Conservation (phyloP, 495 filamentous ascomycete genomes). For the Aspergillus avenaceus region DNA sequence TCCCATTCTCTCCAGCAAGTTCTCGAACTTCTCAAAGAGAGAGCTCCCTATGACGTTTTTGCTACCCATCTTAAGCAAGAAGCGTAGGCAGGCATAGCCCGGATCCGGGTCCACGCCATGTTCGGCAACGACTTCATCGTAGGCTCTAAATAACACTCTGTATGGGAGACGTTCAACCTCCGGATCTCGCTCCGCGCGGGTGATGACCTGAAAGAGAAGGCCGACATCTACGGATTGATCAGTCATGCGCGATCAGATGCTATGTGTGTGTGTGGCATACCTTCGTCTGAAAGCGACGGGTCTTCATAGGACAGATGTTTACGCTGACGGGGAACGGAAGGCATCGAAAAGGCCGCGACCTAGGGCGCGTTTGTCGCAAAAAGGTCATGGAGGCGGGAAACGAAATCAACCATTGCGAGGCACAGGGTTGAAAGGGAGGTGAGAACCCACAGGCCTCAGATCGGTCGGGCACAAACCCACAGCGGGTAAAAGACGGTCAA, state of each 20-base stretch:
- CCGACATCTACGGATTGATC: slow-evolving; percentile 58
- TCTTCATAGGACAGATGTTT: slow-evolving; percentile 47
- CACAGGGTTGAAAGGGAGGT: slow-evolving; percentile 9
- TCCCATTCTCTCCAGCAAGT: slow-evolving; percentile 57
- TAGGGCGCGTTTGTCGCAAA: slow-evolving; percentile 49
- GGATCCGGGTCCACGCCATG: slow-evolving; percentile 66
- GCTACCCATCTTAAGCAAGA: slow-evolving; percentile 77
- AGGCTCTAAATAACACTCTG: slow-evolving; percentile 75
- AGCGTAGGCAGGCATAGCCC: slow-evolving; percentile 69
- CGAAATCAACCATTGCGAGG: slow-evolving; percentile 44
- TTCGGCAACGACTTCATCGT: slow-evolving; percentile 65
- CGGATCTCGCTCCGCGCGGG: slow-evolving; percentile 60
- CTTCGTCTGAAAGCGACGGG: slow-evolving; percentile 59
- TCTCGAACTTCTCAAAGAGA: slow-evolving; percentile 64
- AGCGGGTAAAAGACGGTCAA: background rate
- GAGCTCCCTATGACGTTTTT: slow-evolving; percentile 39
- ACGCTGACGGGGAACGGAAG: slow-evolving; percentile 49
- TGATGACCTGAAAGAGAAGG: slow-evolving; percentile 73
- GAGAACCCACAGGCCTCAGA: slow-evolving; percentile 3
- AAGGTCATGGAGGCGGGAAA: slow-evolving; percentile 47
- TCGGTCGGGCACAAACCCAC: background rate
- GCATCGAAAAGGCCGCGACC: slow-evolving; percentile 55
- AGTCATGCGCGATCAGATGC: slow-evolving; percentile 6
- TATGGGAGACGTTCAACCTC: slow-evolving; percentile 64
- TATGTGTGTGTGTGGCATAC: slow-evolving; percentile 26